Base-by-base conservation (phyloP, 495 filamentous ascomycete species). In the Neurospora sp. region DNA sequence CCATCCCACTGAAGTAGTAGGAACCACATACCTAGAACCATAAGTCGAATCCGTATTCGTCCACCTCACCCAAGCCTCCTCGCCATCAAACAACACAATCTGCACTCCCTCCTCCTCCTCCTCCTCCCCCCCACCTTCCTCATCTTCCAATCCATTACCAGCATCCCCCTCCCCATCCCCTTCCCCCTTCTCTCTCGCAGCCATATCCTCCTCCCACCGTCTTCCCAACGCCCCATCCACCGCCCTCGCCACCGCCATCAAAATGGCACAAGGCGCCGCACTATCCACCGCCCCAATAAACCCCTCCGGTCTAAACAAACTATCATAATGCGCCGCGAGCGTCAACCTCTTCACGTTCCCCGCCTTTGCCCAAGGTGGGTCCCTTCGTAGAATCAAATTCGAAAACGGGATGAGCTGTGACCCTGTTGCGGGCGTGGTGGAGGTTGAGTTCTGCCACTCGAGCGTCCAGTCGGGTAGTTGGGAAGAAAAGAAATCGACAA, bases 261-360 rank as follows among this genome's bases (percentile, higher is more conserved):
- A 84, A 83, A 98, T 92, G 0, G 96, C 96, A 80, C 94, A 97
- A 39, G 96, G 94, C 39, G 89, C 96, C 1, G 96, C 96, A 75
- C 93, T 97, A 77, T 99, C 96, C 34, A 90, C 94, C 0, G 94
- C 96, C 7, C 96, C 96, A 70, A 99, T 93, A 80, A 99, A 99
- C 0, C 94, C 96, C 73, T 90, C 81, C 0, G 96, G 96, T 11
- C 85, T 84, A 37, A 93, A 85, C 82, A 96, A 92, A 79, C 89
- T 93, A 77, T 99, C 96, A 83, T 97, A 99, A 83, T 99, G 96
- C 62, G 96, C 96, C 31, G 94, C 96, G 39, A 98, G 86, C 13
- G 93, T 94, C 77, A 98, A 81, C 34, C 94, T 82, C 28, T 90
- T 91, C 17, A 94, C 89, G 72, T 97, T 91, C 1, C 93, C 71